Conservation (phyloP, 176 grass and related monocot genomes). For the Eragrostis curvula region DNA sequence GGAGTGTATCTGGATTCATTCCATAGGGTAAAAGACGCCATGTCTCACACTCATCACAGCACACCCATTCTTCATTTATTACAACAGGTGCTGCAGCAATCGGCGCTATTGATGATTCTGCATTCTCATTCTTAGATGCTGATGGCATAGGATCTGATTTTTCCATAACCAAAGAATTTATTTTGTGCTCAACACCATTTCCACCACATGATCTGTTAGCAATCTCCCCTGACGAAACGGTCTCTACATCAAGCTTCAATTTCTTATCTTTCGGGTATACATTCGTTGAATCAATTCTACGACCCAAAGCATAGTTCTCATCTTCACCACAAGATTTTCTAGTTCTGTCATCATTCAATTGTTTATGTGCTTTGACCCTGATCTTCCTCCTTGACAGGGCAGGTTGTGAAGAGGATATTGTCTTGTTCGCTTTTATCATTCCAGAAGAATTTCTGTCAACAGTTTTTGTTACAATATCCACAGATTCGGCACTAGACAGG, state of each 20-base stretch:
- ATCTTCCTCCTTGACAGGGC: conserved; percentile 50
- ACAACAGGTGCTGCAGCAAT: conserved; percentile 43
- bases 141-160: conserved; percentile 45
- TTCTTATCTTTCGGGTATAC: conserved; percentile 37
- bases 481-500: conserved; percentile 37
- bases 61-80: conserved; percentile 77
- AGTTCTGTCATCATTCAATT: conserved; percentile 23
- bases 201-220: conserved; percentile 41
- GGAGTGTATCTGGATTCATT: conserved; percentile 61
- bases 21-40: conserved; percentile 84
- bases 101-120: conserved; percentile 22
- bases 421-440: conserved; percentile 47
- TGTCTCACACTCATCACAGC: conserved; percentile 73
- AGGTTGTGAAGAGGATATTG: conserved; percentile 46
- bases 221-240: conserved; percentile 39
- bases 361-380: conserved; percentile 57
- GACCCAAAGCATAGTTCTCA: conserved; percentile 14
- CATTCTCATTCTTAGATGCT: conserved; percentile 24
- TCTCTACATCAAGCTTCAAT: conserved; percentile 46
- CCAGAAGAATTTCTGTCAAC: conserved; percentile 38
- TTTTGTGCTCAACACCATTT: conserved; percentile 31
- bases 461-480: conserved; percentile 34
- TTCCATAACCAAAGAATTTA: conserved; percentile 28
- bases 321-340: conserved; percentile 44
- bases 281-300: conserved; percentile 38